Evolutionary conservation across 306 rosid genomes (phyloP).

Genomic region (Cucurbita ficifolia): DNA sequence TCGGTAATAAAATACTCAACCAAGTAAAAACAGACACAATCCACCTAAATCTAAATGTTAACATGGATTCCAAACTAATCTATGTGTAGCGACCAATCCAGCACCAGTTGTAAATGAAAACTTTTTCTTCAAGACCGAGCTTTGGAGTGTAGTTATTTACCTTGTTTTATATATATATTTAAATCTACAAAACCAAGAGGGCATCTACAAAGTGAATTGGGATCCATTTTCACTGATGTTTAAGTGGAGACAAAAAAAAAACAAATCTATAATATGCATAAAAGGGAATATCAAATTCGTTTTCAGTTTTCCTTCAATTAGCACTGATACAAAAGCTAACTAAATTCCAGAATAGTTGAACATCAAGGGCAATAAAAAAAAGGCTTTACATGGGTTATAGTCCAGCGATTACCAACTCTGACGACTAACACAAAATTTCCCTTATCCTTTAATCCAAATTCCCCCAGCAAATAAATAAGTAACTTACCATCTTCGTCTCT

Average conservation of each 20-base stretch:
- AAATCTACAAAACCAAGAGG: not conserved
- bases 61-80: not conserved
- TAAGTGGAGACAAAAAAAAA: not conserved
- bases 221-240: not conserved
- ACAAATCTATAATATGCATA: not conserved
- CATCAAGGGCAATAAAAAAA: not conserved
- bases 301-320: not conserved
- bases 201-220: not conserved
- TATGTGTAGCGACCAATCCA: not conserved
- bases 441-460: not conserved
- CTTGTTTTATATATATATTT: not conserved
- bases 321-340: not conserved
- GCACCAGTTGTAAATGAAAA: not conserved
- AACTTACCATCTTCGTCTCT: constrained; percentile 75
- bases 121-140: not conserved
- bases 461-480: not conserved
- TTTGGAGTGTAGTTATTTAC: not conserved
- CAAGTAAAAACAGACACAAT: not conserved
- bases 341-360: not conserved
- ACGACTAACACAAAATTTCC: not conserved
- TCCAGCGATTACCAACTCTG: not conserved
- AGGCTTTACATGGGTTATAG: not conserved
- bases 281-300: not conserved
- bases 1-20: not conserved
- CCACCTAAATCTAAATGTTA: not conserved